phyloP scores from a whole-genome alignment of 495 filamentous ascomycete species.

The Beverwykella pulmonaria region DNA sequence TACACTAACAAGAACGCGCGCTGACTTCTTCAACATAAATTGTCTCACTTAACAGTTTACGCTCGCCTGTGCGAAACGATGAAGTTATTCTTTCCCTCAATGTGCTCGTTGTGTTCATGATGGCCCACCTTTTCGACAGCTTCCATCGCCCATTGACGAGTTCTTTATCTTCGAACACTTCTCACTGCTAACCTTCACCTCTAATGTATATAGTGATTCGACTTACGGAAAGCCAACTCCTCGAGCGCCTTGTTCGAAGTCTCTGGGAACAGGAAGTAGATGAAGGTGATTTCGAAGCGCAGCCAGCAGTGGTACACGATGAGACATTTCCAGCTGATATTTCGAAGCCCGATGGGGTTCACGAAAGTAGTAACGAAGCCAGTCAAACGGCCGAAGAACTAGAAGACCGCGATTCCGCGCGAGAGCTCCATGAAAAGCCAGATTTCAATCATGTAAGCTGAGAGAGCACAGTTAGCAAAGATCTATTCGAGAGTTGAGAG shows the following conservation, averaged over 20 bases:
- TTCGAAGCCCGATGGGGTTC: conserved; percentile 64
- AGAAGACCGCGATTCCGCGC: conserved; percentile 63
- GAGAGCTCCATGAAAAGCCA: conserved; percentile 65
- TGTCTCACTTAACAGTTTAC: no score
- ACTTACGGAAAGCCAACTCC: conserved; percentile 58
- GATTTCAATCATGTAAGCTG: conserved; percentile 64
- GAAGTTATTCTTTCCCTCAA: not conserved
- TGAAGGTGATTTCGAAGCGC: conserved; percentile 57
- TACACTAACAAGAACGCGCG: no score
- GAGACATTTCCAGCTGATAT: conserved; percentile 64
- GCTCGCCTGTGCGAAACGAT: not conserved
- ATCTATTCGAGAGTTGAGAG: not conserved
- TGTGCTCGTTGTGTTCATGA: not conserved
- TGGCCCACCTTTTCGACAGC: not conserved
- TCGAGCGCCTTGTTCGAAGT: conserved; percentile 63
- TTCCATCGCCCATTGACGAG: not conserved
- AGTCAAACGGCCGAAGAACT: conserved; percentile 60
- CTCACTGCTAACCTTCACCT: not conserved
- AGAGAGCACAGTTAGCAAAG: not conserved
- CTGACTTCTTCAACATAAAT: no score
- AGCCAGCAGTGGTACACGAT: conserved; percentile 65
- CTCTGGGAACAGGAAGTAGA: conserved; percentile 67
- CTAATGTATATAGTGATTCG: not conserved
- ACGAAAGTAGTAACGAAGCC: conserved; percentile 63
- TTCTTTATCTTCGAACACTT: not conserved